A percentile compares a stretch with the other conserved stretches of the same genome.
These are phyloP conservation scores for Kockovaella imperatae DNA, from an alignment of 768 basidiomycete species.

Conservation along the genomic window DNA sequence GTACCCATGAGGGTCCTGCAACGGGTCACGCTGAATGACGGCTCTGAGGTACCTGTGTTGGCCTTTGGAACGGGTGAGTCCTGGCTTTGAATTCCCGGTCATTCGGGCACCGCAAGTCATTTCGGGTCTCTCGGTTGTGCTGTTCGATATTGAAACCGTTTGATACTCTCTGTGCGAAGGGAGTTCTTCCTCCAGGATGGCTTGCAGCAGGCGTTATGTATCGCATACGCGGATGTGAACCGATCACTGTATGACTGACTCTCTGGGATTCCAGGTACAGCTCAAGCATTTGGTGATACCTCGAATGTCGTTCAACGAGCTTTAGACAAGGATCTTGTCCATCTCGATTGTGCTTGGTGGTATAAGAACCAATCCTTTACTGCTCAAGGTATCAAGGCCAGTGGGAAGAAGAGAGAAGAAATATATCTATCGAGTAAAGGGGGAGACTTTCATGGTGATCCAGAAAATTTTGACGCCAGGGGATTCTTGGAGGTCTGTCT, in stretches of 20 bases:
- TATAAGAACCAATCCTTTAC: slow-evolving; percentile 24
- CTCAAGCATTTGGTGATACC: slow-evolving; percentile 18
- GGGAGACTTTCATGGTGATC: slow-evolving; percentile 8
- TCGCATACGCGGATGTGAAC: too few species aligned
- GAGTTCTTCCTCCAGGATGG: too few species aligned
- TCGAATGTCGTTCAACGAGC: slow-evolving; percentile 13
- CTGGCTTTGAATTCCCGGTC: too few species aligned
- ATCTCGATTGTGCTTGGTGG: slow-evolving; percentile 26
- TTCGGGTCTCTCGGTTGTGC: neutral
- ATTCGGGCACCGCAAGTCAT: too few species aligned
- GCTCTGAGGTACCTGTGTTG: neutral
- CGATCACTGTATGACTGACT: neutral
- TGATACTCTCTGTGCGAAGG: neutral
- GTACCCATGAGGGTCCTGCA: too few species aligned
- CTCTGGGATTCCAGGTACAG: slow-evolving; percentile 11
- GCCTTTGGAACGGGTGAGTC: neutral
- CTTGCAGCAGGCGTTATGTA: too few species aligned
- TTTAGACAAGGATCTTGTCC: slow-evolving; percentile 14
- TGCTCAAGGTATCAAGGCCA: slow-evolving; percentile 4
- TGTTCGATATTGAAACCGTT: neutral
- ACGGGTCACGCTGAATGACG: neutral
- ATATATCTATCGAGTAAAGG: slow-evolving; percentile 28
- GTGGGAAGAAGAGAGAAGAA: slow-evolving; percentile 13
- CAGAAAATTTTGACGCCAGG: slow-evolving; percentile 14
- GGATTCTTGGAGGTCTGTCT: slow-evolving; percentile 8